Conservation (phyloP, 495 filamentous ascomycete species). For the Aspergillus olivimuriae region DNA sequence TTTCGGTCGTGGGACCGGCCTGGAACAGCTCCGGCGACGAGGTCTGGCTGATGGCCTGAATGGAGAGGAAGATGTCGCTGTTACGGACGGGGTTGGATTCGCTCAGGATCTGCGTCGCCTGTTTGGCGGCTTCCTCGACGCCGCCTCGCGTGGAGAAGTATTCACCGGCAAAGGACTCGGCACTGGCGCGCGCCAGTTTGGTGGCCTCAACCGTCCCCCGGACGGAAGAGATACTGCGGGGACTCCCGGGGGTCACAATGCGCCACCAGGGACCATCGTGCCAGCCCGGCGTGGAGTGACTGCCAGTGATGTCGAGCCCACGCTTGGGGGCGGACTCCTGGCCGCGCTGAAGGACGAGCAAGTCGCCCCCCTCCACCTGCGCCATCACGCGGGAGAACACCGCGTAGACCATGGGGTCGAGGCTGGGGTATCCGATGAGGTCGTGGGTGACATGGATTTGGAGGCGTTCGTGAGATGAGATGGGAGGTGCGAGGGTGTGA, state of each 20-base stretch:
- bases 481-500: conserved; percentile 90
- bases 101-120: conserved; percentile 64
- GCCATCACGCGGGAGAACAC: conserved; percentile 97
- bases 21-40: conserved; percentile 62
- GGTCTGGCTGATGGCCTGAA: conserved; percentile 73
- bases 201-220: conserved; percentile 78
- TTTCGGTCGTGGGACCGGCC: conserved; percentile 45
- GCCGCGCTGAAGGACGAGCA: conserved; percentile 92
- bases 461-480: conserved; percentile 94
- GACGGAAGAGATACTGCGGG: conserved; percentile 74
- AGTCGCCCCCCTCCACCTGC: conserved; percentile 94
- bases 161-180: conserved; percentile 80
- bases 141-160: conserved; percentile 73
- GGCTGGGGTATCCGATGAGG: conserved; percentile 83
- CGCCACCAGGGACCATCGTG: conserved; percentile 96
- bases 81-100: conserved; percentile 85
- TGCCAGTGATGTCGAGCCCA: conserved; percentile 46
- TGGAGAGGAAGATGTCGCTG: conserved; percentile 89
- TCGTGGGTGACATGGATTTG: conserved; percentile 98
- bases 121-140: conserved; percentile 70
- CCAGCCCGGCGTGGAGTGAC: conserved; percentile 60
- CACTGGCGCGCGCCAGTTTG: conserved; percentile 79
- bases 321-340: conserved; percentile 72
- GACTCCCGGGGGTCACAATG: conserved; percentile 48
- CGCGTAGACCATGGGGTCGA: conserved; percentile 86